A percentile compares a stretch with the other conserved stretches of the same genome.
Evolutionary conservation across 768 basidiomycete species (phyloP).

Genomic region (Lactarius indigo): DNA sequence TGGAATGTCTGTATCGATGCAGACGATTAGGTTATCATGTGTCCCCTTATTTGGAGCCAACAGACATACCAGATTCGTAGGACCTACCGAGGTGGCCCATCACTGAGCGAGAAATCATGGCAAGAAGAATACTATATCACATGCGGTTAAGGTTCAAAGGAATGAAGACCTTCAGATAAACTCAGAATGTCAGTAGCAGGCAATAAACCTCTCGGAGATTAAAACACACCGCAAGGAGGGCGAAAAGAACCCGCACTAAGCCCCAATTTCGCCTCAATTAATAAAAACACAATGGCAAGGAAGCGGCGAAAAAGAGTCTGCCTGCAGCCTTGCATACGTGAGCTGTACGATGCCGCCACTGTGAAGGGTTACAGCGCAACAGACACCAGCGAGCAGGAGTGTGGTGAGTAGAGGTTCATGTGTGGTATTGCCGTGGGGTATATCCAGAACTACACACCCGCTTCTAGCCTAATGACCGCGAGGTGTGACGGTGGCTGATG

Average conservation of each 20-base stretch:
- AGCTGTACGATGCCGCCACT: neutral
- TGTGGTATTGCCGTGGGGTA: neutral
- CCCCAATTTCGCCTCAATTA: neutral
- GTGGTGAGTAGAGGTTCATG: neutral
- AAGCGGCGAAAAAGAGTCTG: neutral
- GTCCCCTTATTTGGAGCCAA: neutral
- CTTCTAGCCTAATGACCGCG: neutral
- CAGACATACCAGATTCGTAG: neutral
- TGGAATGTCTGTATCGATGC: neutral
- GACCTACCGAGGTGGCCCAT: neutral
- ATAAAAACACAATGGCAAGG: neutral
- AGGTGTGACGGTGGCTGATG: neutral
- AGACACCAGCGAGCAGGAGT: conserved; percentile 3
- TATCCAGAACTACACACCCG: neutral
- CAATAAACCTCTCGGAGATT: neutral
- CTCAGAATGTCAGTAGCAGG: neutral
- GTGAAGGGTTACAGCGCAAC: conserved; percentile 2
- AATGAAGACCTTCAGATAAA: neutral
- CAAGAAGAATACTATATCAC: neutral
- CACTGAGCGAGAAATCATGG: neutral
- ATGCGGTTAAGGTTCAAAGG: conserved; percentile 1
- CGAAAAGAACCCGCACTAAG: neutral
- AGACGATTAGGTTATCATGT: neutral
- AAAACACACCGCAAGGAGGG: neutral
- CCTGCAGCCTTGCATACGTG: neutral